Evolutionary conservation across 164 flowering plant genomes (phyloP).

Genomic region (Vitis cinerea): DNA sequence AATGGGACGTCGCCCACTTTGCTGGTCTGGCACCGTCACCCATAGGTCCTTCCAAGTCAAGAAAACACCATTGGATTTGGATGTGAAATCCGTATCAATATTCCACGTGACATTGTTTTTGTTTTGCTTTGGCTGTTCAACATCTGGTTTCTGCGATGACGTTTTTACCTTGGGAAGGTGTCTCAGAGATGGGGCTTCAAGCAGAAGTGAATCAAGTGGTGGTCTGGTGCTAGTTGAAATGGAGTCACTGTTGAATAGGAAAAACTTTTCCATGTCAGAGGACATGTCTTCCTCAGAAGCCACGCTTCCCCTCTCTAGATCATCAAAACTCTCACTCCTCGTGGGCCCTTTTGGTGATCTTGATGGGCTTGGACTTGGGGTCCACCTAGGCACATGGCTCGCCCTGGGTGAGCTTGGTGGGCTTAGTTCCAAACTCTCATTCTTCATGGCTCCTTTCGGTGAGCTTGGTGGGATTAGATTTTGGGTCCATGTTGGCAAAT

Average conservation of each 20-base stretch:
- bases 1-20: neutral
- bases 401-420: too few relatives aligned
- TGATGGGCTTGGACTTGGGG: conserved; percentile 1
- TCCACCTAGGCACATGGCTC: conserved; percentile 1
- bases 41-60: conserved; percentile 8
- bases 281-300: neutral
- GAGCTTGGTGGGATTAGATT: too few relatives aligned
- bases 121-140: too few relatives aligned
- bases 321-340: neutral
- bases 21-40: conserved; percentile 1
- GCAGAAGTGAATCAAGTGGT: neutral
- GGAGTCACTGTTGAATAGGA: neutral
- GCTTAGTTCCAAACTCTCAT: too few relatives aligned
- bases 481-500: too few relatives aligned
- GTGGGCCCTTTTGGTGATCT: neutral
- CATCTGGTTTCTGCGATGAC: neutral
- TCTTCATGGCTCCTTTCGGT: too few relatives aligned
- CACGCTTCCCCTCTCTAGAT: neutral
- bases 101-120: neutral
- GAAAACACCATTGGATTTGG: neutral
- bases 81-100: too few relatives aligned
- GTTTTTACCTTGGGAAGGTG: neutral
- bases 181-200: neutral
- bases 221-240: neutral
- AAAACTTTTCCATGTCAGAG: neutral